Percentiles rank a stretch among this genome's conserved stretches.
These are phyloP conservation scores for Suillus clintonianus DNA, from an alignment of 768 basidiomycete species.

Conservation along the genomic window DNA sequence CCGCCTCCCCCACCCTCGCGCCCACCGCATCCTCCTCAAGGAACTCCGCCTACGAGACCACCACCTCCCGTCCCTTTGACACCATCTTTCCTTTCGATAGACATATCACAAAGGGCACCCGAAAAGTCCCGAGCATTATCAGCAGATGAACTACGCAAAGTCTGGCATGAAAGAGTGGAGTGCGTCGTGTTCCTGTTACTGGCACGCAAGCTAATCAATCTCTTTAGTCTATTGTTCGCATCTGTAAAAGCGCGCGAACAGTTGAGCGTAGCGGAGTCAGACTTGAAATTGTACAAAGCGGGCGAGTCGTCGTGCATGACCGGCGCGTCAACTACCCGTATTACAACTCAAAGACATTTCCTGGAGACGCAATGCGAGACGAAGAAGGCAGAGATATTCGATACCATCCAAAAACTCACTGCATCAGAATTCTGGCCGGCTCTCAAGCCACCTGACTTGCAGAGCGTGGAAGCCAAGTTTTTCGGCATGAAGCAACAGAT, in stretches of 20 bases:
- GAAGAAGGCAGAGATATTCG: slow-evolving; percentile 37
- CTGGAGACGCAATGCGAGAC: slow-evolving; percentile 24
- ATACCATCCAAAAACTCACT: slow-evolving; percentile 29
- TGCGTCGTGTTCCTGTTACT: slow-evolving; percentile 20
- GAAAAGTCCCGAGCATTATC: slow-evolving; percentile 13
- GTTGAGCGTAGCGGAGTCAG: slow-evolving; percentile 31
- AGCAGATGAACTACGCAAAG: slow-evolving; percentile 36
- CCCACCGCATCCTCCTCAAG: slow-evolving; percentile 21
- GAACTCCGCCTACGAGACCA: neutral
- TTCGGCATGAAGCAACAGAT: slow-evolving; percentile 30
- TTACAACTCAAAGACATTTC: slow-evolving; percentile 23
- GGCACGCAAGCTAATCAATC: slow-evolving; percentile 2
- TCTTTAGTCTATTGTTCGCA: slow-evolving; percentile 36
- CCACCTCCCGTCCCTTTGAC: slow-evolving; percentile 23
- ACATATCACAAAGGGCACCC: neutral
- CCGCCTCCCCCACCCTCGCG: slow-evolving; percentile 18
- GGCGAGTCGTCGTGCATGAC: slow-evolving; percentile 23
- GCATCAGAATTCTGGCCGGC: slow-evolving; percentile 43
- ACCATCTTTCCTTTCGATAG: slow-evolving; percentile 7
- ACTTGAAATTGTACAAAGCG: slow-evolving; percentile 30
- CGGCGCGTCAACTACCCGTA: slow-evolving; percentile 22
- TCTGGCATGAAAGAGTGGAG: slow-evolving; percentile 45
- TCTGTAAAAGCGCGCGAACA: slow-evolving; percentile 37
- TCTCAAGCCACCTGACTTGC: slow-evolving; percentile 24
- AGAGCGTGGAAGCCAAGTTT: slow-evolving; percentile 20